Base-by-base conservation (phyloP, 1,284 basidiomycete species). In the Cutaneotrichosporon dermatis region DNA sequence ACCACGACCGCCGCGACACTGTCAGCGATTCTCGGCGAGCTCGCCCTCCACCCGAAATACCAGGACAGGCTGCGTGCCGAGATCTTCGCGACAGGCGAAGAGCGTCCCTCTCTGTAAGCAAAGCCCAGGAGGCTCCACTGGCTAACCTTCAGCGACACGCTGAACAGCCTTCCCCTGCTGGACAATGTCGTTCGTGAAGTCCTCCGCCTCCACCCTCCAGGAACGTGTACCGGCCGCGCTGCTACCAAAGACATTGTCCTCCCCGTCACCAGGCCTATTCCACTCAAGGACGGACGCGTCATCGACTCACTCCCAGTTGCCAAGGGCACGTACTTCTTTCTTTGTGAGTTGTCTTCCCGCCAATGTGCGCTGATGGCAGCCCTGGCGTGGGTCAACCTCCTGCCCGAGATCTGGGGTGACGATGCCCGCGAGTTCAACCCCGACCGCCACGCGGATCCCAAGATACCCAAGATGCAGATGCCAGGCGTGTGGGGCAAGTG, bases 1-100 rank as follows among this genome's bases (percentile, higher is more conserved):
- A 89, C 91, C 71, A 92, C 90, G 0, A 87, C 85, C 0, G 84
- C 84, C 0, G 85, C 84, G 0, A 84, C 86, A 0, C 78, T 88
- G 1, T 83, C 86, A 4, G 92, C 89, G 88, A 84, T 10, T 73
- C 76, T 89, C 3, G 85, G 85, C 70, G 82, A 83, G 25, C 83
- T 89, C 25, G 81, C 86, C 0, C 78, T 76, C 35, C 68, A 82
- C 48, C 82, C 79, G 0, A 73, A 74, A 1, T 76, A 80, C 9
- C 88, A 90, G 71, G 61, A 69, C 12, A 76, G 75, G 41, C 79
- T 90, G 5, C 81, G 86, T 6, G 70, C 69, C 4, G 84, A 85
- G 43, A 72, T 88, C 0, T 64, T 71, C 43, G 57, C 55, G 0
- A 25, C 25, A 25, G 57, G 65, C 11, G 49, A 63, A 25, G 66